Evolutionary conservation across 352 stramenopile species (phyloP).

Genomic region (Pythium sukuiense): DNA sequence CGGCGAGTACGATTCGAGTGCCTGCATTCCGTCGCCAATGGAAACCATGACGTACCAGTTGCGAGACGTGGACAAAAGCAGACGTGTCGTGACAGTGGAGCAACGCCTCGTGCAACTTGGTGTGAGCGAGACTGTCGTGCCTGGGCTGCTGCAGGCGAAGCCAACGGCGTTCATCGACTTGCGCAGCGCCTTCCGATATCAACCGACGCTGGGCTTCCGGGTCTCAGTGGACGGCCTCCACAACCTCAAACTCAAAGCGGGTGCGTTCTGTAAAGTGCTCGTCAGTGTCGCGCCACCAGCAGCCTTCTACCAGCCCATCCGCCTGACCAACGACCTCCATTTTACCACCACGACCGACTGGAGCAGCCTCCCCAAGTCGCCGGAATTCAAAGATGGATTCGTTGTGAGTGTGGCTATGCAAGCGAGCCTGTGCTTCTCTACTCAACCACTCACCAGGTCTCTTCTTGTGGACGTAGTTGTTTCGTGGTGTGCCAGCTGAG

Average conservation of each 20-base stretch:
- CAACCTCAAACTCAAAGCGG: constrained; percentile 58
- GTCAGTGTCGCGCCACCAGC: constrained; percentile 53
- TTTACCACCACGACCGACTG: constrained; percentile 68
- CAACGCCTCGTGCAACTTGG: constrained; percentile 9
- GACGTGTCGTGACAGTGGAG: not conserved
- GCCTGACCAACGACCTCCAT: constrained; percentile 48
- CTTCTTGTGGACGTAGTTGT: constrained; percentile 34
- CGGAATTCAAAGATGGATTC: constrained; percentile 63
- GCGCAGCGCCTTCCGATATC: constrained; percentile 45
- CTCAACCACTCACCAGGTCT: not conserved
- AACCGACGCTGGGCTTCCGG: constrained; percentile 62
- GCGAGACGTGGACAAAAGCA: constrained; percentile 22
- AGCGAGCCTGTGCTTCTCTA: not conserved
- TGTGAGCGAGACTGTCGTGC: not conserved
- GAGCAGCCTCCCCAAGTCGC: constrained; percentile 50
- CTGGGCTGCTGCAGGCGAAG: constrained; percentile 34
- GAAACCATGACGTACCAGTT: constrained; percentile 66
- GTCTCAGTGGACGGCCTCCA: constrained; percentile 65
- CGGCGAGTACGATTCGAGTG: constrained; percentile 54
- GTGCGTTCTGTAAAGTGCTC: constrained; percentile 53
- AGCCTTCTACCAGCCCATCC: constrained; percentile 61
- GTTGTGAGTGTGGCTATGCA: constrained; percentile 30
- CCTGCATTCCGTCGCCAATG: constrained; percentile 40
- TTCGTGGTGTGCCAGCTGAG: constrained; percentile 38
- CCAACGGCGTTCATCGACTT: constrained; percentile 50